Conservation (phyloP, 306 rosid species). For the Castanopsis chinensis region DNA sequence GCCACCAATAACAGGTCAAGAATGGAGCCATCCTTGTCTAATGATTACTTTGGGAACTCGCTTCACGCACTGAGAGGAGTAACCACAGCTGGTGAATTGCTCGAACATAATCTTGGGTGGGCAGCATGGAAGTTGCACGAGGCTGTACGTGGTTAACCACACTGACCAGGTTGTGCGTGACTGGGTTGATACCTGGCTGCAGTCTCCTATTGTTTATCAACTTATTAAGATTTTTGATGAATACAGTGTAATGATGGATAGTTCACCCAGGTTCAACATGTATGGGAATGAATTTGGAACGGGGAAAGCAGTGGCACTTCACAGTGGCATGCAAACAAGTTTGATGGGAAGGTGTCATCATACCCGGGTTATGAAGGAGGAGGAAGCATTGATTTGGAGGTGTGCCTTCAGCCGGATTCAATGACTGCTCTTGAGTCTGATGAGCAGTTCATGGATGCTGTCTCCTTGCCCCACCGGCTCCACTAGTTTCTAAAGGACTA, state of each 20-base stretch:
- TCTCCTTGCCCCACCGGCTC: too few species aligned
- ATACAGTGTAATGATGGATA: constrained; percentile 33
- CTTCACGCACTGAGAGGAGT: background rate
- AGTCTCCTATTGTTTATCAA: constrained; percentile 8
- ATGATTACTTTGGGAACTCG: constrained; percentile 52
- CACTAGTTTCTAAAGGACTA: too few species aligned
- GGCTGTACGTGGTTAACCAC: constrained; percentile 35
- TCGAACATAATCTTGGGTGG: constrained; percentile 46
- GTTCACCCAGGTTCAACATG: constrained; percentile 58
- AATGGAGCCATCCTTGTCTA: constrained; percentile 41
- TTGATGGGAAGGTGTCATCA: constrained; percentile 43
- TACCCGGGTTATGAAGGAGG: constrained; percentile 45
- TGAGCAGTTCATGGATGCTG: too few species aligned
- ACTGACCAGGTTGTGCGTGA: background rate
- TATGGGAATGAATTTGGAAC: constrained; percentile 67
- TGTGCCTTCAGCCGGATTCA: constrained; percentile 28
- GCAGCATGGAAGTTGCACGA: constrained; percentile 51
- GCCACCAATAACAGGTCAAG: constrained; percentile 41
- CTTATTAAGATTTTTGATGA: background rate
- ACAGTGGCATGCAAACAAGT: constrained; percentile 50
- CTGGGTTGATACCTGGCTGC: constrained; percentile 19
- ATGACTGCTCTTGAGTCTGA: constrained; percentile 54
- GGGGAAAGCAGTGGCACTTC: constrained; percentile 55
- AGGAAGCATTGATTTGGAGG: constrained; percentile 62
- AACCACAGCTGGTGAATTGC: constrained; percentile 34